Conservation (phyloP, 306 rosid genomes). For the Sophora flavescens region DNA sequence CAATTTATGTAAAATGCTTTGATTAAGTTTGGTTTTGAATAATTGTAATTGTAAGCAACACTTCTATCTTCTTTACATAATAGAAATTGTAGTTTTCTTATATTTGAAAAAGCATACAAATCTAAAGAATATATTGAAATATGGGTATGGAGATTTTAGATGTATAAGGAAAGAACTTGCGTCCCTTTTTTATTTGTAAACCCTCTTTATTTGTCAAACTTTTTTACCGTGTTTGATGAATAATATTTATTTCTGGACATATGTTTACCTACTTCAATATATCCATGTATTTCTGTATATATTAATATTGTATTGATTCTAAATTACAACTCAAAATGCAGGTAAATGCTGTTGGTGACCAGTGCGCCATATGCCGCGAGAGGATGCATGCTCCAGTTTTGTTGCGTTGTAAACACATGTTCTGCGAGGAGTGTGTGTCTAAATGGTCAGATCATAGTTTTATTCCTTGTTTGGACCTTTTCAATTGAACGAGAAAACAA, state of each 20-base stretch:
- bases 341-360: conserved; percentile 86
- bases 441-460: conserved; percentile 78
- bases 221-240: background rate
- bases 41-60: conserved; percentile 1
- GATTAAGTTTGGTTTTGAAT: conserved; percentile 26
- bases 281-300: background rate
- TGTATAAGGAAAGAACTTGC: background rate
- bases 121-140: conserved; percentile 1
- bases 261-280: background rate
- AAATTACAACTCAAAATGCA: conserved; percentile 54
- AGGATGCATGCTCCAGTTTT: conserved; percentile 87
- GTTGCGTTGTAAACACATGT: conserved; percentile 85
- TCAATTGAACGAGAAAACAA: no score
- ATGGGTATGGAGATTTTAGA: conserved; percentile 6
- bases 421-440: conserved; percentile 94
- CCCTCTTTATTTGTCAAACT: background rate
- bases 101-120: background rate
- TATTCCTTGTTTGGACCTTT: no score
- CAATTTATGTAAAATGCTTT: conserved; percentile 20
- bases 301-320: conserved; percentile 12
- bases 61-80: conserved; percentile 8
- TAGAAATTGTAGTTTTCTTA: conserved; percentile 16
- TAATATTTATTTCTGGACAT: background rate
- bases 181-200: background rate
- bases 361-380: conserved; percentile 98